Conservation (phyloP, 352 stramenopile genomes). For the Globisporangium orthogonon region DNA sequence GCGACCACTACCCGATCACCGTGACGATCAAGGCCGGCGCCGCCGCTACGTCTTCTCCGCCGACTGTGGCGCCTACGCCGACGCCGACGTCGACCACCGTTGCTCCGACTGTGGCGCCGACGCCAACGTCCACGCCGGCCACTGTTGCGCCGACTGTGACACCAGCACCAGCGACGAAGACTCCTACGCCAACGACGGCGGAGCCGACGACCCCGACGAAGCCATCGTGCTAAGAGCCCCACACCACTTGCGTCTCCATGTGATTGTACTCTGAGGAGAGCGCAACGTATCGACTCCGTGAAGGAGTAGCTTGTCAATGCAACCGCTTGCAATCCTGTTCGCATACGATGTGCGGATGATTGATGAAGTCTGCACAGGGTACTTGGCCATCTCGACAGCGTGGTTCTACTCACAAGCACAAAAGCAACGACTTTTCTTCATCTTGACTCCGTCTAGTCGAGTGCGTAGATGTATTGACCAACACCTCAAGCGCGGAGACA, state of each 20-base stretch:
- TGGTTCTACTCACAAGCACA: too few relatives aligned
- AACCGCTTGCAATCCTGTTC: neutral
- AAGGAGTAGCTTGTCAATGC: neutral
- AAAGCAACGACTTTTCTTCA: too few relatives aligned
- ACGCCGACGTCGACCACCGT: neutral
- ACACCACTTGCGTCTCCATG: neutral
- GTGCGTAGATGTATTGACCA: too few relatives aligned
- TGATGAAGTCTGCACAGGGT: too few relatives aligned
- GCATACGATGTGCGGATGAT: neutral
- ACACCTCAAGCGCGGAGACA: too few relatives aligned
- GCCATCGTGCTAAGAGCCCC: neutral
- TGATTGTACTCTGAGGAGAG: neutral
- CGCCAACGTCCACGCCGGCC: too few relatives aligned
- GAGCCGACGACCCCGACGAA: neutral
- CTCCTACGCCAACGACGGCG: neutral
- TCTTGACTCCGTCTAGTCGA: too few relatives aligned
- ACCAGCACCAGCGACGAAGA: neutral
- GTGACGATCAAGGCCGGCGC: conserved; percentile 17
- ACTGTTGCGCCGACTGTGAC: neutral
- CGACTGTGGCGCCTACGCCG: neutral
- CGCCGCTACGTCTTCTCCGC: neutral
- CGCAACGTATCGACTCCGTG: neutral
- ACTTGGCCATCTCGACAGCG: too few relatives aligned
- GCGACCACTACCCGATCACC: conserved; percentile 27
- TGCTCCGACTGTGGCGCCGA: neutral